These are phyloP conservation scores for Myriangium duriaei DNA, from an alignment of 2,329 filamentous ascomycete genomes.

Conservation along the genomic window DNA sequence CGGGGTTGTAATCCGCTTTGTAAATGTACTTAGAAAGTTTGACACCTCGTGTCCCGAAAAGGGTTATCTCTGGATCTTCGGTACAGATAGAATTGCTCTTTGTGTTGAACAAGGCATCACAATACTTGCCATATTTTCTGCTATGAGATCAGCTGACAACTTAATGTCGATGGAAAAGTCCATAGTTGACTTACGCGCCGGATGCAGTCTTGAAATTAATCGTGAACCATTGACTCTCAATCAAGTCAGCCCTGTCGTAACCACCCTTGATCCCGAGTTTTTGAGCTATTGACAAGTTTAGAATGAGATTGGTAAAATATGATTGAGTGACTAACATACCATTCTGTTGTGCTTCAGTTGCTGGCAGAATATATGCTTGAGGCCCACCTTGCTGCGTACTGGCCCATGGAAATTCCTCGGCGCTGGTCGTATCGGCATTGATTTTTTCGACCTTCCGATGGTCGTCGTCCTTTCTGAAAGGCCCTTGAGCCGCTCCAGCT, in stretches of 20 bases:
- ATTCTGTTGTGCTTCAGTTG: background rate
- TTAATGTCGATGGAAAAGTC: background rate
- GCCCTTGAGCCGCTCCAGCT: background rate
- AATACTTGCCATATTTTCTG: background rate
- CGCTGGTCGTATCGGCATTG: background rate
- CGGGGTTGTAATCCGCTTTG: no score
- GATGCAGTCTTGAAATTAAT: background rate
- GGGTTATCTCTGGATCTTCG: background rate
- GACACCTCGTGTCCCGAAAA: background rate
- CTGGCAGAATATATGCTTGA: background rate
- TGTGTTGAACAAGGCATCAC: background rate
- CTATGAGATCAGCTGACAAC: background rate
- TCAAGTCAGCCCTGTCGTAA: background rate
- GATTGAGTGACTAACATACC: background rate
- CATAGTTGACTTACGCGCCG: background rate
- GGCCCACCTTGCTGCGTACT: background rate
- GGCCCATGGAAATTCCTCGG: background rate
- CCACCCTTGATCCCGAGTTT: no score
- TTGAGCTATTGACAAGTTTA: background rate
- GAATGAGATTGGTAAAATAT: background rate
- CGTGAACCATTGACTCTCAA: background rate
- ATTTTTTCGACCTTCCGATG: background rate
- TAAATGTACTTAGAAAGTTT: background rate
- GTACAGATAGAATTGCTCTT: background rate
- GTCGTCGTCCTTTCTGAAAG: background rate